Percentiles rank a stretch among this genome's conserved stretches.
phyloP scores from a whole-genome alignment of 352 stramenopile species.

The Poterioochromonas sp. region DNA sequence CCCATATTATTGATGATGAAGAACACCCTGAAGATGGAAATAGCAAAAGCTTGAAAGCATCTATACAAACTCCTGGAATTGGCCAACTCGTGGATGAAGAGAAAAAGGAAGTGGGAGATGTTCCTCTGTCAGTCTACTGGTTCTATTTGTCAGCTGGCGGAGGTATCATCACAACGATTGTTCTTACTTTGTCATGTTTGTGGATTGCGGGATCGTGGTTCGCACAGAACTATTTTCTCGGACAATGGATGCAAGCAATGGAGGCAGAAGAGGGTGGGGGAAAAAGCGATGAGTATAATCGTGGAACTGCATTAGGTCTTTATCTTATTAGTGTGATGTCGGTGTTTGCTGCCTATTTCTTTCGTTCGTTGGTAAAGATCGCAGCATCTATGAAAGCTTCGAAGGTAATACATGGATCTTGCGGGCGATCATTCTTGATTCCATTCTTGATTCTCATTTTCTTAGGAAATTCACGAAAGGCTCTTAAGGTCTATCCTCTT shows the following conservation, averaged over 20 bases:
- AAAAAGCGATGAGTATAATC: background rate
- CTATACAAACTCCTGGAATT: background rate
- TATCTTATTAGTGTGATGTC: background rate
- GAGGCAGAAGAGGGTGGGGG: background rate
- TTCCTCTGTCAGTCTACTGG: background rate
- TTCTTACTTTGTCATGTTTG: background rate
- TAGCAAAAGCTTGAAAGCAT: background rate
- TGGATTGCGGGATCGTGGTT: background rate
- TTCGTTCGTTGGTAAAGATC: background rate
- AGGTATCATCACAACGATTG: background rate
- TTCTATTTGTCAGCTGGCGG: background rate
- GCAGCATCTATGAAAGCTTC: background rate
- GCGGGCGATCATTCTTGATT: background rate
- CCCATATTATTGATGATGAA: background rate
- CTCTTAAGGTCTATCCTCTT: conserved; percentile 50
- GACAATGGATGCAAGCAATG: background rate
- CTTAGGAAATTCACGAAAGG: conserved; percentile 13
- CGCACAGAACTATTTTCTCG: conserved; percentile 7
- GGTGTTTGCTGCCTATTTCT: background rate
- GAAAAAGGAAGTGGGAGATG: background rate
- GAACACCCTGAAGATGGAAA: background rate
- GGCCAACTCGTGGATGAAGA: background rate
- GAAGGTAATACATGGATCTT: background rate
- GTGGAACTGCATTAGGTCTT: background rate
- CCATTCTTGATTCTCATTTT: background rate